Conservation (phyloP, 176 grass and related monocot genomes). For the Dendrocalamus sinicus region DNA sequence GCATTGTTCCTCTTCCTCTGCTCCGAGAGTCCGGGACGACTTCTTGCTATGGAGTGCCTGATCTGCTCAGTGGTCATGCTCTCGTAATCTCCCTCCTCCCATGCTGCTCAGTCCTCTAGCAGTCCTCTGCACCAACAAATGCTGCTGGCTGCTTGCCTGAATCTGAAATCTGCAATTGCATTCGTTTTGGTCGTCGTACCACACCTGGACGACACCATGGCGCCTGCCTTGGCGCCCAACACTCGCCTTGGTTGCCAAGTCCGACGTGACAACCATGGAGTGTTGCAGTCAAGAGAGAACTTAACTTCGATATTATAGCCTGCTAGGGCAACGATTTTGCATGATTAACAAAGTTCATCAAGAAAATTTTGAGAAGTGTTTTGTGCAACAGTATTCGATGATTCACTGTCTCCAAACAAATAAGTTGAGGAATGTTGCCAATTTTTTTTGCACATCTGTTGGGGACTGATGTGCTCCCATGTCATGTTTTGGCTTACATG, state of each 20-base stretch:
- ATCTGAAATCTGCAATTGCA: too few species aligned
- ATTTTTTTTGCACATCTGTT: constrained; percentile 92
- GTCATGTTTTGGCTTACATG: constrained; percentile 92
- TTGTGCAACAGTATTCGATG: constrained; percentile 97
- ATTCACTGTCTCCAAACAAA: constrained; percentile 92
- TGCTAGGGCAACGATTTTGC: constrained; percentile 92
- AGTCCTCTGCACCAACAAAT: background rate
- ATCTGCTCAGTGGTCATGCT: too few species aligned
- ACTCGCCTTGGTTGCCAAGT: too few species aligned
- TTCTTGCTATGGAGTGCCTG: too few species aligned
- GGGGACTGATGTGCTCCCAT: constrained; percentile 81
- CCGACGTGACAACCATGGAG: background rate
- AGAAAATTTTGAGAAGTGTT: constrained; percentile 95
- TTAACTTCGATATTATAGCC: constrained; percentile 89
- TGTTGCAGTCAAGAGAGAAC: constrained; percentile 98
- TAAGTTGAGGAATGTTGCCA: constrained; percentile 92
- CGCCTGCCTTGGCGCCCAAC: too few species aligned
- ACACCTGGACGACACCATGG: too few species aligned
- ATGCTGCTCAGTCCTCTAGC: too few species aligned
- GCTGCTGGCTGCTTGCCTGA: too few species aligned
- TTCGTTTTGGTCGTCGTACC: too few species aligned
- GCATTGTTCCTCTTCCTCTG: too few species aligned
- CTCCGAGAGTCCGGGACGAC: too few species aligned
- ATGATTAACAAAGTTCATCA: constrained; percentile 94
- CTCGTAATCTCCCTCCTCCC: too few species aligned